phyloP scores from a whole-genome alignment of 83 land plant genomes.

The Picea abies region DNA sequence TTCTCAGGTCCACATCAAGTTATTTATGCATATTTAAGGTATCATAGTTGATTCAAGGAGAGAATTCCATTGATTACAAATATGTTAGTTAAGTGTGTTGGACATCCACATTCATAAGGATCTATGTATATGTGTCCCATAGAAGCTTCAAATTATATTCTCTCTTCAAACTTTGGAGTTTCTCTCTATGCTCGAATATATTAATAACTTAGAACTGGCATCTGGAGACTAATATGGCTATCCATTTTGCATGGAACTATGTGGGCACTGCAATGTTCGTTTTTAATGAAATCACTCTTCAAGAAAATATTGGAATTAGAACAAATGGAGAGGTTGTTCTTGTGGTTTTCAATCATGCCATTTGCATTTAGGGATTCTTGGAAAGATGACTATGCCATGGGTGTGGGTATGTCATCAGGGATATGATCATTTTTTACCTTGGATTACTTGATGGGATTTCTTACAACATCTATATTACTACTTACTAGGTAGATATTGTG shows the following conservation, averaged over 20 bases:
- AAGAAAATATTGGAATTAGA: conserved; percentile 48
- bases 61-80: too few species aligned
- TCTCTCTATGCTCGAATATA: too few species aligned
- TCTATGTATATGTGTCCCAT: too few species aligned
- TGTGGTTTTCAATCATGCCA: conserved; percentile 37
- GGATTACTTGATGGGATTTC: conserved; percentile 65
- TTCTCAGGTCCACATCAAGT: too few species aligned
- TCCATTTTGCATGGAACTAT: conserved; percentile 64
- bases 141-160: too few species aligned
- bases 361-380: conserved; percentile 46
- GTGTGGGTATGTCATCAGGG: conserved; percentile 41
- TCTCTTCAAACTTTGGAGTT: too few species aligned
- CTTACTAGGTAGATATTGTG: conserved; percentile 75
- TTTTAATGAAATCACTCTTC: conserved; percentile 61
- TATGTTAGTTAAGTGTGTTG: too few species aligned
- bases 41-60: too few species aligned
- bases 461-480: conserved; percentile 49
- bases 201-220: conserved; percentile 55
- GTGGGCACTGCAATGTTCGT: conserved; percentile 60
- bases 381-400: conserved; percentile 29
- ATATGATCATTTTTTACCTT: conserved; percentile 49
- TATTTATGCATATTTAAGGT: too few species aligned
- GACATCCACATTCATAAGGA: too few species aligned
- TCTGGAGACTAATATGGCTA: conserved; percentile 62
- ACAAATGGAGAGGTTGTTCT: conserved; percentile 31